Conservation (phyloP, 345 rosid genomes). For the Salix dunnii region DNA sequence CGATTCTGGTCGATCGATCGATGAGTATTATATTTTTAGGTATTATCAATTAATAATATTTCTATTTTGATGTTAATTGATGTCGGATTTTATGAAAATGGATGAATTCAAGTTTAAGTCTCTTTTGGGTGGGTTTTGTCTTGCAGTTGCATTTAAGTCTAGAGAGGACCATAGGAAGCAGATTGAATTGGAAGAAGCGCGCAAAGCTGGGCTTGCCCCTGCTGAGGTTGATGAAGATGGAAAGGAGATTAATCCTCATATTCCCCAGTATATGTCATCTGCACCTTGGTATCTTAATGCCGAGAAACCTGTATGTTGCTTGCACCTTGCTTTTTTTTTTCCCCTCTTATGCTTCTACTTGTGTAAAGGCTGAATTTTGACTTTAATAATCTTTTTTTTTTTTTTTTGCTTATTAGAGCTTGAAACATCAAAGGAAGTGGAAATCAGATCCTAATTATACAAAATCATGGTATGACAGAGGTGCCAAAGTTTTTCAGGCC, state of each 20-base stretch:
- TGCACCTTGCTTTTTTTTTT: neutral
- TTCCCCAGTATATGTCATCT: constrained; percentile 70
- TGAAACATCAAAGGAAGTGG: constrained; percentile 88
- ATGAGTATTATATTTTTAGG: neutral
- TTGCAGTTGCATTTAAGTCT: constrained; percentile 60
- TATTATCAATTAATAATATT: no score
- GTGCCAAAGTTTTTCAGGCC: constrained; percentile 66
- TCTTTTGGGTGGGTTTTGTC: neutral
- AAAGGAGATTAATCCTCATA: constrained; percentile 59
- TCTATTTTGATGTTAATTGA: neutral
- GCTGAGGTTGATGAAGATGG: constrained; percentile 73
- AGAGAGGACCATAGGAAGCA: constrained; percentile 66
- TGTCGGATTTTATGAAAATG: neutral
- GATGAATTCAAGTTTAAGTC: neutral
- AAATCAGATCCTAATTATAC: constrained; percentile 76
- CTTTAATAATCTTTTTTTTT: neutral
- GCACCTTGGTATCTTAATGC: constrained; percentile 61
- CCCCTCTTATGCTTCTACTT: neutral
- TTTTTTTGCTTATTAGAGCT: constrained; percentile 32
- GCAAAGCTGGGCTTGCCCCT: constrained; percentile 72
- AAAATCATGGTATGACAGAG: constrained; percentile 69
- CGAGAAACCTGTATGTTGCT: constrained; percentile 56
- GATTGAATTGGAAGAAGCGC: constrained; percentile 65
- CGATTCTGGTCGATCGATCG: no score
- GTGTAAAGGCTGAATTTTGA: neutral